phyloP scores from a whole-genome alignment of 768 basidiomycete species.

The Boletus coccyginus region DNA sequence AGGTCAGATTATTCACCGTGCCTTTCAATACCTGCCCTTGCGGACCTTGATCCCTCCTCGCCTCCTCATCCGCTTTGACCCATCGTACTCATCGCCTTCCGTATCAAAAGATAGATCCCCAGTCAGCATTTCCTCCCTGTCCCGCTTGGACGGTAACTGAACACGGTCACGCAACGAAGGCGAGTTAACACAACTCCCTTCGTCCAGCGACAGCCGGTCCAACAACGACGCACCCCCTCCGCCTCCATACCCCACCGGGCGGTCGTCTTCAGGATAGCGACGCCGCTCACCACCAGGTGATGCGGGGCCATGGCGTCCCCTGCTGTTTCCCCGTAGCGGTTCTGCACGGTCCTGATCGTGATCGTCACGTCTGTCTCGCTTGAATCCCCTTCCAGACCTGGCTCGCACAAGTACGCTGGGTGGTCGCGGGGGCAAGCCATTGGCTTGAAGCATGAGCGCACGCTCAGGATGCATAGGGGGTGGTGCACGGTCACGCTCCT shows the following conservation, averaged over 20 bases:
- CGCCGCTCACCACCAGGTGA: constrained; percentile 17
- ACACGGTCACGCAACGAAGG: constrained; percentile 38
- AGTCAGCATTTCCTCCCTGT: constrained; percentile 27
- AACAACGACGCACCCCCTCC: constrained; percentile 34
- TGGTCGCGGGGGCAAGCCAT: constrained; percentile 30
- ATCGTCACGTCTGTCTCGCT: constrained; percentile 21
- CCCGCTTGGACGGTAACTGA: constrained; percentile 34
- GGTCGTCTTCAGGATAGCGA: constrained; percentile 17
- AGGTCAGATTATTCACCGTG: not conserved
- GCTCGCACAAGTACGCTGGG: constrained; percentile 12
- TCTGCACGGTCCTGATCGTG: constrained; percentile 21
- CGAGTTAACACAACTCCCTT: constrained; percentile 5
- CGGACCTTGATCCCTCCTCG: constrained; percentile 20
- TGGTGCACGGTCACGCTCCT: constrained; percentile 9
- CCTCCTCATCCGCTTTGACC: constrained; percentile 21
- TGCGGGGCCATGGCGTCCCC: not conserved
- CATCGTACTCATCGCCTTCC: constrained; percentile 25
- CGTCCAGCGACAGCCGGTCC: constrained; percentile 36
- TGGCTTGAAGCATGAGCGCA: constrained; percentile 28
- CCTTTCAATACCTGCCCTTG: constrained; percentile 19
- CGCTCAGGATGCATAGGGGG: constrained; percentile 32
- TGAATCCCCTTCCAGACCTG: constrained; percentile 15
- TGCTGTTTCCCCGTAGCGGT: constrained; percentile 12
- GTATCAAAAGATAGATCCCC: constrained; percentile 9
- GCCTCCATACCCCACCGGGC: not conserved